These are phyloP conservation scores for Ziziphus jujuba DNA, from an alignment of 306 rosid genomes.

Conservation along the genomic window DNA sequence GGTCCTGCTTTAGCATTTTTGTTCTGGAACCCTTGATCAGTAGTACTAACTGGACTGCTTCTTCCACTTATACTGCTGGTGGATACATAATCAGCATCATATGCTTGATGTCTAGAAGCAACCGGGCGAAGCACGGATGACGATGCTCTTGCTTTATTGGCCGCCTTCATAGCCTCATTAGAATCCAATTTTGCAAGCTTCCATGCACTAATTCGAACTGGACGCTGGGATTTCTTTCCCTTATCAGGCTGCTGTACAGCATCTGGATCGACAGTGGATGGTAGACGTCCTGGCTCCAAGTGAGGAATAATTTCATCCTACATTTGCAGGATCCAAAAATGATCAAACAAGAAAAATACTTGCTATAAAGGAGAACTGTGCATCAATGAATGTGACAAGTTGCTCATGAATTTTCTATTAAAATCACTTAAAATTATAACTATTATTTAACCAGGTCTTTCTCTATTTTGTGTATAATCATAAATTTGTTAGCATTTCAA, in stretches of 20 bases:
- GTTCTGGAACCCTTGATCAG: constrained; percentile 49
- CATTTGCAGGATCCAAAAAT: constrained; percentile 21
- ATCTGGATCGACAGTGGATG: constrained; percentile 89
- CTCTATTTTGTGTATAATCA: too few species aligned
- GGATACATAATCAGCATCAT: constrained; percentile 58
- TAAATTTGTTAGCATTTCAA: too few species aligned
- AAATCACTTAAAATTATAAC: too few species aligned
- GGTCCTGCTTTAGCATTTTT: constrained; percentile 55
- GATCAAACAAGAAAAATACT: constrained; percentile 9
- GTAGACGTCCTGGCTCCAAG: constrained; percentile 77
- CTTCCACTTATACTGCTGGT: constrained; percentile 73
- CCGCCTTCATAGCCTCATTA: constrained; percentile 70
- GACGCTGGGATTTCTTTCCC: constrained; percentile 52
- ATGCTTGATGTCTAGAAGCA: constrained; percentile 52
- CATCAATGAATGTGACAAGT: background rate
- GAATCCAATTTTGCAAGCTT: constrained; percentile 85
- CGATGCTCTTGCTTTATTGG: constrained; percentile 84
- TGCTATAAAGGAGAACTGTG: background rate
- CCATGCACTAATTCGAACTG: constrained; percentile 77
- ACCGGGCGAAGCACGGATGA: constrained; percentile 83
- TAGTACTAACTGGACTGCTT: constrained; percentile 65
- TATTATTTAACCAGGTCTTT: too few species aligned
- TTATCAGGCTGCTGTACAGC: constrained; percentile 54
- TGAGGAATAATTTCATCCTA: constrained; percentile 90
- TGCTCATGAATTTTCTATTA: background rate